These are phyloP conservation scores for Aegilops tauschii DNA, from an alignment of 176 grass and related monocot genomes.

Conservation along the genomic window DNA sequence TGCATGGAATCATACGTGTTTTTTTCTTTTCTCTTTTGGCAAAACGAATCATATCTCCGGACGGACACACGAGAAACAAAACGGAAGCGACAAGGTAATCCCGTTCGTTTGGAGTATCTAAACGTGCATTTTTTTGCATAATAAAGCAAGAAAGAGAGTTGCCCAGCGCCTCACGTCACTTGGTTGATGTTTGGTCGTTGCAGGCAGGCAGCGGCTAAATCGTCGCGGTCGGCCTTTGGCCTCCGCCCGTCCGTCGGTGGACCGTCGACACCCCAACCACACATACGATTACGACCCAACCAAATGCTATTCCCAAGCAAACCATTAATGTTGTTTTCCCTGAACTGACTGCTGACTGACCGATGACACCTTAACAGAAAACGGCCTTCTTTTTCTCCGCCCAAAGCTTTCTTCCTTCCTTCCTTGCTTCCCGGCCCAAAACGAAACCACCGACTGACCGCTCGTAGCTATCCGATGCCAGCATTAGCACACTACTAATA, in stretches of 20 bases:
- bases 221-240: not conserved
- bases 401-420: not conserved
- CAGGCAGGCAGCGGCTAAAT: not conserved
- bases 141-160: not conserved
- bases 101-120: too few relatives aligned
- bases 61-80: too few relatives aligned
- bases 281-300: not conserved
- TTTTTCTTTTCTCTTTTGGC: too few relatives aligned
- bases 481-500: not conserved
- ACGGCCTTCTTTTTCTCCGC: not conserved
- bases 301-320: not conserved
- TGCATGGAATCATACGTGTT: too few relatives aligned
- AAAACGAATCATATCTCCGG: too few relatives aligned
- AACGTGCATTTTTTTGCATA: too few relatives aligned
- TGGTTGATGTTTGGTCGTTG: not conserved
- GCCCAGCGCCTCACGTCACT: not conserved
- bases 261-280: not conserved
- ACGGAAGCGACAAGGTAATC: not conserved
- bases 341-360: not conserved
- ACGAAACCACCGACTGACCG: not conserved
- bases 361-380: not conserved
- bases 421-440: not conserved
- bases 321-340: not conserved
- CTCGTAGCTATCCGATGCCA: not conserved
- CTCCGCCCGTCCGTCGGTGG: not conserved